Evolutionary conservation across 2,329 filamentous ascomycete genomes (phyloP), one percentile per base, ranked within the genome.

Genomic region (Colletotrichum zoysiae): DNA sequence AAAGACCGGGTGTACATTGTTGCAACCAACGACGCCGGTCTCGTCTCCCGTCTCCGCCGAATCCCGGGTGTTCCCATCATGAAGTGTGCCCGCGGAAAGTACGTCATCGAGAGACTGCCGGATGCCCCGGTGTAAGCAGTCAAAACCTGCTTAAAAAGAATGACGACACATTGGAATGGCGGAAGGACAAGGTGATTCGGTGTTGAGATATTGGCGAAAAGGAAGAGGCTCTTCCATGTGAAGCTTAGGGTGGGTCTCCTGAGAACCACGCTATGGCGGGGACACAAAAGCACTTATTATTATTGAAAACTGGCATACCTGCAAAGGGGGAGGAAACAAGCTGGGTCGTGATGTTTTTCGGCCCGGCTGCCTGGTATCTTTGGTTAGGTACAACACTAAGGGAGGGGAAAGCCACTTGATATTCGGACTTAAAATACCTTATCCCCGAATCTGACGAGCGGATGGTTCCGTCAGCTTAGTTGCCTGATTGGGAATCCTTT

Each of bases 31-130:
- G 92, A 93, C 87, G 23, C 48, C 33, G 60, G 60, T 8, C 60
- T 63, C 23, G 60, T 63, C 23, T 63, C 60, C 9, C 35, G 60
- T 69, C 87, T 97, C 77, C 87, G 95, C 74, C 98, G 97, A 84
- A 63, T 74, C 4, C 71, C 71, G 11, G 73, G 73, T 61, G 61
- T 75, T 74, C 18, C 70, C 69, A 90, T 93, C 76, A 88, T 97
- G 86, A 94, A 91, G 78, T 94, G 96, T 38, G 93, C 92, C 7
- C 89, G 93, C 78, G 94, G 93, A 57, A 98, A 98, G 82, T 98
- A 98, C 82, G 92, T 95, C 59, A 96, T 99, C 78, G 96, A 98
- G 86, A 90, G 95, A 77, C 83, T 98, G 74, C 95, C 95, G 6
- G 93, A 95, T 81, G 94, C 93, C 48, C 93, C 93, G 44, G 91